Evolutionary conservation across 495 filamentous ascomycete genomes (phyloP), one percentile per base, ranked within the genome.

Genomic region (Trypethelium eluteriae): DNA sequence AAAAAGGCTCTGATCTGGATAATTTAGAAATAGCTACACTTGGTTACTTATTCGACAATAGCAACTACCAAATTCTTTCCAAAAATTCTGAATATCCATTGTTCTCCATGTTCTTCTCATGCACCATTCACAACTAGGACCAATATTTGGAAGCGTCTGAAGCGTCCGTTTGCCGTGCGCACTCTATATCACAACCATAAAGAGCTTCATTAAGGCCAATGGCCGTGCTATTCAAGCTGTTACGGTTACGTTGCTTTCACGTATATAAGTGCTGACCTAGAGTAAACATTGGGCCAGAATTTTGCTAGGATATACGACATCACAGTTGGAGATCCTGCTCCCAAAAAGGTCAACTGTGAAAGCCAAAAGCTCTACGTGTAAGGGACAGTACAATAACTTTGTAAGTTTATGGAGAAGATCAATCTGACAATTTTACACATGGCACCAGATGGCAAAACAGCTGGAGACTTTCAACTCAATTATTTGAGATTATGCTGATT

Each of bases 401-500:
- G 41, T 14, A 14, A 46, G n/a, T n/a, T n/a, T n/a, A n/a, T n/a
- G n/a, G n/a, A 46, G 41, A 46, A 46, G 41, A 46, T 46, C 41
- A 5, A 46, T 46, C 41, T 46, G 6, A 46, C 41, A 46, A 46
- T n/a, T n/a, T n/a, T n/a, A n/a, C n/a, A n/a, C n/a, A 46, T 46
- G 14, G 41, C 41, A 46, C 41, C 49, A 53, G 49, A 7, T 53
- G 49, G 49, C 49, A 53, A 53, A 53, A 53, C 16, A 53, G 49
- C 49, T 53, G 49, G 49, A 18, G 49, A 9, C 16, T 53, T 7
- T 53, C 49, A 18, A 53, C 49, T 7, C 49, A 18, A 53, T 53
- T 18, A 53, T 18, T 53, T 18, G 49, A 18, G 16, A 53, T 18
- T 7, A 53, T 53, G 49, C 49, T 53, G 4, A 53, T 53, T n/a